Evolutionary conservation across 345 rosid genomes (phyloP), one percentile per base, ranked within the genome.

Genomic region (Zanthoxylum bungeanum): DNA sequence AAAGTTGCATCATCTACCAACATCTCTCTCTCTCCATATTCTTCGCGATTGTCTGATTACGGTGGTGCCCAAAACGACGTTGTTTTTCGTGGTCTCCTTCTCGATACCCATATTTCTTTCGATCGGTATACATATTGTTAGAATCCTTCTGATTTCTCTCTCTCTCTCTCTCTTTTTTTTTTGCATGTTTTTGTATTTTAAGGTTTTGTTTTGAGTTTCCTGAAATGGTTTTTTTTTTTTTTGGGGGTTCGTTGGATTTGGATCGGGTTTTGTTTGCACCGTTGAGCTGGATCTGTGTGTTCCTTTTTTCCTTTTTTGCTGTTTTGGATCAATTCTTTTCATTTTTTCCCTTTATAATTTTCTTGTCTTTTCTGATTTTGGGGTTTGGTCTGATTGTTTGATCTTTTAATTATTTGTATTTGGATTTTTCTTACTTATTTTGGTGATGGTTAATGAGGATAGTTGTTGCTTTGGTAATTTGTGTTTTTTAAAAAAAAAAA

Each of bases 251-350:
- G 28, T 69, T 17, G 28, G 53, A 46, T 64, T 60, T 72, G 79
- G 75, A 74, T 83, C 79, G 71, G 70, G 24, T 68, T 71, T 72
- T 64, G 25, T 52, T 40, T 30, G n/a, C n/a, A 46, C 27, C 68
- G 16, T 4, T 50, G 61, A 58, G 60, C 65, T 58, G 21, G 70
- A 49, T 71, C 73, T 21, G 2, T 37, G 53, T 40, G 27, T 47
- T 31, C 16, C 50, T 17, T 55, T 34, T 5, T 34, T 59, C 9
- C 7, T 68, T 25, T n/a, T 22, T 51, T 14, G 14, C 52, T 53
- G 9, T 59, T 27, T 12, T 12, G 70, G 51, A 9, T 64, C 27
- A 69, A 40, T 42, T 64, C 22, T 7, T 46, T 10, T 31, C 9
- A 4, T 4, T 36, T 53, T n/a, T 17, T 47, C 14, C 12, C 30